These are phyloP conservation scores for Westerdykella aurantiaca DNA, from an alignment of 2,329 filamentous ascomycete species.

Conservation along the genomic window DNA sequence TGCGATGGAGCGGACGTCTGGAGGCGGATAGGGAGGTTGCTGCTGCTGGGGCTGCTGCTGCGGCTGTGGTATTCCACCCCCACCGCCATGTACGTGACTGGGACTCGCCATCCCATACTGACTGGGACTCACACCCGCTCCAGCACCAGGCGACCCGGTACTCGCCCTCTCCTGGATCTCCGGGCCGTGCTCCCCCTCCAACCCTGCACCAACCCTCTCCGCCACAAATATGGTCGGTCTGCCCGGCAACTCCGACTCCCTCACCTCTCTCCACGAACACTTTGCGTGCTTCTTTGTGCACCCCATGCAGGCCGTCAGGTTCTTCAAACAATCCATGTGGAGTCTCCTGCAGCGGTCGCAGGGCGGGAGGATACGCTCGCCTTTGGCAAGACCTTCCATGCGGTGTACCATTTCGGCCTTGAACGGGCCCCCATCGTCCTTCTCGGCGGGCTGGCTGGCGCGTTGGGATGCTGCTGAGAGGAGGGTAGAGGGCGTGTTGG, in stretches of 20 bases:
- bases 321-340: conserved; percentile 76
- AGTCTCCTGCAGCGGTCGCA: conserved; percentile 78
- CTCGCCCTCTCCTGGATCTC: too few species aligned
- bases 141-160: too few species aligned
- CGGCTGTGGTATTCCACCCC: too few species aligned
- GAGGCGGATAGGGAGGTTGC: too few species aligned
- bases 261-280: conserved; percentile 79
- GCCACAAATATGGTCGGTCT: too few species aligned
- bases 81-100: too few species aligned
- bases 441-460: conserved; percentile 40
- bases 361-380: conserved; percentile 70
- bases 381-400: conserved; percentile 69
- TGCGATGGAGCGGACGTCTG: too few species aligned
- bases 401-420: conserved; percentile 64
- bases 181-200: too few species aligned
- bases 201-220: too few species aligned
- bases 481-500: conserved; percentile 49
- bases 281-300: conserved; percentile 89
- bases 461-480: conserved; percentile 43
- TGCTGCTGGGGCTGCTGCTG: too few species aligned
- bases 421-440: conserved; percentile 54
- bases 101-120: too few species aligned
- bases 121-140: too few species aligned
- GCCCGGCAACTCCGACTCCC: conserved; percentile 57
- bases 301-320: conserved; percentile 77